A percentile compares a stretch with the other conserved stretches of the same genome.
Evolutionary conservation across 2,329 filamentous ascomycete species (phyloP).

Genomic region (Fusarium tuaranense): DNA sequence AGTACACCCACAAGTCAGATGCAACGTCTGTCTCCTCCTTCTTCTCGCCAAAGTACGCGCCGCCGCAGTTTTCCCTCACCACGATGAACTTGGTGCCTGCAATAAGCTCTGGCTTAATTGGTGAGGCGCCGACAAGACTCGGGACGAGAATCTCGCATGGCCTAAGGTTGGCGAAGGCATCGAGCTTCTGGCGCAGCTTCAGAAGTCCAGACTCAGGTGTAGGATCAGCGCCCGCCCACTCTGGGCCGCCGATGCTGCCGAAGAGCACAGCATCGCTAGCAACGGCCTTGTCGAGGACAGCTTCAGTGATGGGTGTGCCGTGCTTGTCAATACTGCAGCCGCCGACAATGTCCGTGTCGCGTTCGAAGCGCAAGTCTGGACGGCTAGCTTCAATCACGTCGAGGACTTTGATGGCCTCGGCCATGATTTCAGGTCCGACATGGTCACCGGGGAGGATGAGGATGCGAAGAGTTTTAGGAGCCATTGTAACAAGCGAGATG

Average conservation of each 20-base stretch:
- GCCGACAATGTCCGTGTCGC: background rate
- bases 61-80: background rate
- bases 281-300: background rate
- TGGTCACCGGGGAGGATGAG: background rate
- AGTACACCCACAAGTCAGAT: background rate
- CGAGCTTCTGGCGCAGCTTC: background rate
- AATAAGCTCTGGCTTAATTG: background rate
- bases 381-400: background rate
- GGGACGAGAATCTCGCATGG: background rate
- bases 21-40: background rate
- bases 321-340: background rate
- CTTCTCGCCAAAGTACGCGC: background rate
- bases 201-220: background rate
- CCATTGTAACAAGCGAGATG: background rate
- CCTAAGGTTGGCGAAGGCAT: background rate
- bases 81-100: background rate
- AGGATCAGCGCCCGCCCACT: background rate
- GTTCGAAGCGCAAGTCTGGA: background rate
- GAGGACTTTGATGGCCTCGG: background rate
- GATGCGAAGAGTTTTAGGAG: background rate
- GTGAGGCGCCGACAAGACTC: background rate
- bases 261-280: background rate
- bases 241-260: background rate
- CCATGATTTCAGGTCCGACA: background rate
- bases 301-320: background rate